Percentiles rank a stretch among this genome's conserved stretches.
Conservation (phyloP, 1,139 yeast genomes). For the Candida sp. region DNA sequence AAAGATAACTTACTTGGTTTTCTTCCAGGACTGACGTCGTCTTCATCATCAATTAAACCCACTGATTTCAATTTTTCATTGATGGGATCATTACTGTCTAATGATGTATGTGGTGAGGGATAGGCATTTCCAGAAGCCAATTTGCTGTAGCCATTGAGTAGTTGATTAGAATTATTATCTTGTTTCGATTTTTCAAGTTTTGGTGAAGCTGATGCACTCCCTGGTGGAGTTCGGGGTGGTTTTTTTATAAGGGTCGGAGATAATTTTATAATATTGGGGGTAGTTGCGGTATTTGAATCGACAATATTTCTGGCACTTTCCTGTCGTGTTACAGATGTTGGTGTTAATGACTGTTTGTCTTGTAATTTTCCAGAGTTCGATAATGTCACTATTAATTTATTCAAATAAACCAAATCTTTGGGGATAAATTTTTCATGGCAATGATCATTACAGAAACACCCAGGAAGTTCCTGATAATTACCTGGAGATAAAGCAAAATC, state of each 20-base stretch:
- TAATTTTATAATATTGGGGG: not conserved
- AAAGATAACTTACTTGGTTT: not conserved
- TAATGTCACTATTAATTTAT: not conserved
- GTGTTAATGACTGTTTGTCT: not conserved
- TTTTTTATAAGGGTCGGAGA: not conserved
- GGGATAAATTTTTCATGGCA: constrained; percentile 1
- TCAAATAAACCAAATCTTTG: constrained; percentile 1
- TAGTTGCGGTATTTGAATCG: not conserved
- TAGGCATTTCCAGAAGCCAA: too few species aligned
- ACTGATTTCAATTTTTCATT: not conserved
- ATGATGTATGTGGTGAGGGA: too few species aligned
- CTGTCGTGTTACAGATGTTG: not conserved
- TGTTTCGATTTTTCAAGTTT: too few species aligned
- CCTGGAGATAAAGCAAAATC: not conserved
- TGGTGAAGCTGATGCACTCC: not conserved
- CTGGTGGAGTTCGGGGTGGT: not conserved
- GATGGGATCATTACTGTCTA: not conserved
- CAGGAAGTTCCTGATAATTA: not conserved
- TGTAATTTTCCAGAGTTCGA: not conserved
- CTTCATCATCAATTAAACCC: not conserved
- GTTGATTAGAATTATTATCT: too few species aligned
- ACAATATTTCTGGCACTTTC: not conserved
- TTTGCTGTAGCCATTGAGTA: too few species aligned
- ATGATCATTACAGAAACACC: not conserved
- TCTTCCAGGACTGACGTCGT: not conserved